Conservation (phyloP, 2,329 filamentous ascomycete genomes). For the Colletotrichum eleusines region DNA sequence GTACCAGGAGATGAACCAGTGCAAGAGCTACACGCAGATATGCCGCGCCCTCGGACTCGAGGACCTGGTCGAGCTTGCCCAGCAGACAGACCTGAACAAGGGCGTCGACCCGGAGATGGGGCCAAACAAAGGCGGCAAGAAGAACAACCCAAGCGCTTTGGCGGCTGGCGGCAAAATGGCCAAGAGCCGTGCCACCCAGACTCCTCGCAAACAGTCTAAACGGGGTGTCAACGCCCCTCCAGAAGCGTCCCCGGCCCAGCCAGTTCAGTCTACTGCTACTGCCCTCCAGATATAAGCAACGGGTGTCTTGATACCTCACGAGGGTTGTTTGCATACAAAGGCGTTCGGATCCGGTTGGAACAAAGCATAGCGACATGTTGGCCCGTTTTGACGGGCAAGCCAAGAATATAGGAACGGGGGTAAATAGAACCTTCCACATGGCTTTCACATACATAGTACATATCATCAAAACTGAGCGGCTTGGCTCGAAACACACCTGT, state of each 20-base stretch:
- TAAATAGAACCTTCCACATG: constrained; percentile 15
- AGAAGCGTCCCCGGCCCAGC: constrained; percentile 41
- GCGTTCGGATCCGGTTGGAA: constrained; percentile 31
- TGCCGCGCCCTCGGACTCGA: constrained; percentile 75
- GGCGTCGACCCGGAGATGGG: constrained; percentile 66
- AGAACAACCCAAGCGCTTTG: constrained; percentile 55
- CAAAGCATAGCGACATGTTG: constrained; percentile 35
- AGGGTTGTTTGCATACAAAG: constrained; percentile 29
- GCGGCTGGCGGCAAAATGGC: constrained; percentile 62
- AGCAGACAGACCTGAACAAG: constrained; percentile 72
- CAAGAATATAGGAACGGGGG: background rate
- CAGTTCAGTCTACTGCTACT: constrained; percentile 36
- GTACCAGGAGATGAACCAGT: constrained; percentile 71
- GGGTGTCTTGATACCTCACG: background rate
- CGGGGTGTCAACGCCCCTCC: constrained; percentile 44
- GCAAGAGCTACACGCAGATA: constrained; percentile 78
- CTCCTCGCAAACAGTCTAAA: constrained; percentile 49
- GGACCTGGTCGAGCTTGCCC: constrained; percentile 73
- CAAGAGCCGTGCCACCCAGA: constrained; percentile 45
- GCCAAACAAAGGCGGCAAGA: constrained; percentile 49
- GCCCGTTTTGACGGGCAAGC: constrained; percentile 15
- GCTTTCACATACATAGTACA: constrained; percentile 1
- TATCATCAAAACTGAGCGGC: background rate
- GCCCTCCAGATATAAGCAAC: constrained; percentile 38
- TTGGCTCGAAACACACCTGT: background rate